Conservation (phyloP, 2,329 filamentous ascomycete genomes). For the Corniculantispora saksenae region DNA sequence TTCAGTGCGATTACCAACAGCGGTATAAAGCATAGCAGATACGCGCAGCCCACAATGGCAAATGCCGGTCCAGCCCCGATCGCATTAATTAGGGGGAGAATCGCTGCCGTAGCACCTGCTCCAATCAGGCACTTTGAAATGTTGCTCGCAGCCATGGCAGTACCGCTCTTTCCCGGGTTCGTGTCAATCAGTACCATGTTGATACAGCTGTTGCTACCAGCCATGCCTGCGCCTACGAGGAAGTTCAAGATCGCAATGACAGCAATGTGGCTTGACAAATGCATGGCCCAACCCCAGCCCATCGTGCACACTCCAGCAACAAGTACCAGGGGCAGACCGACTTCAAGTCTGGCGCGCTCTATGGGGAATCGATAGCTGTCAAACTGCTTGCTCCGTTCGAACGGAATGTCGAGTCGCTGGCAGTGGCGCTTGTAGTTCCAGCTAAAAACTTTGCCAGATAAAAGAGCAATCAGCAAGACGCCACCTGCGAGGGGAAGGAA, state of each 20-base stretch:
- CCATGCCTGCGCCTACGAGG: slow-evolving; percentile 48
- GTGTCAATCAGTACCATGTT: slow-evolving; percentile 58
- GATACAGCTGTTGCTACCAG: slow-evolving; percentile 54
- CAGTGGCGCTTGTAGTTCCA: slow-evolving; percentile 67
- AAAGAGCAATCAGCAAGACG: slow-evolving; percentile 45
- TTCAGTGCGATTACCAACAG: slow-evolving; percentile 43
- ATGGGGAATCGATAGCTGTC: slow-evolving; percentile 52
- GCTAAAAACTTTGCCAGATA: slow-evolving; percentile 60
- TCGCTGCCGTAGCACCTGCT: slow-evolving; percentile 51
- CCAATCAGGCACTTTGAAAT: slow-evolving; percentile 57
- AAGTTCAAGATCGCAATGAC: slow-evolving; percentile 49
- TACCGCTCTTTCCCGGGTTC: slow-evolving; percentile 52
- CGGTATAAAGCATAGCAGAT: slow-evolving; percentile 39
- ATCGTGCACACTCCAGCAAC: slow-evolving; percentile 49
- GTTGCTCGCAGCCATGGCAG: slow-evolving; percentile 58
- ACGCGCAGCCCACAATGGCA: slow-evolving; percentile 46
- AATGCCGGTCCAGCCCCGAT: slow-evolving; percentile 56
- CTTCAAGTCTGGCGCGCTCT: slow-evolving; percentile 50
- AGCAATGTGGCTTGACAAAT: slow-evolving; percentile 42
- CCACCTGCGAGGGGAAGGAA: slow-evolving; percentile 53
- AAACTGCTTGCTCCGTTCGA: slow-evolving; percentile 53
- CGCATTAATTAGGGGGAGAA: slow-evolving; percentile 51
- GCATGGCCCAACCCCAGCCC: slow-evolving; percentile 53
- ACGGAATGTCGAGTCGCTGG: slow-evolving; percentile 48
- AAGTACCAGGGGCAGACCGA: slow-evolving; percentile 52